These are phyloP conservation scores for Nitzschia sp. DNA, from an alignment of 108 stramenopile species.

Conservation along the genomic window DNA sequence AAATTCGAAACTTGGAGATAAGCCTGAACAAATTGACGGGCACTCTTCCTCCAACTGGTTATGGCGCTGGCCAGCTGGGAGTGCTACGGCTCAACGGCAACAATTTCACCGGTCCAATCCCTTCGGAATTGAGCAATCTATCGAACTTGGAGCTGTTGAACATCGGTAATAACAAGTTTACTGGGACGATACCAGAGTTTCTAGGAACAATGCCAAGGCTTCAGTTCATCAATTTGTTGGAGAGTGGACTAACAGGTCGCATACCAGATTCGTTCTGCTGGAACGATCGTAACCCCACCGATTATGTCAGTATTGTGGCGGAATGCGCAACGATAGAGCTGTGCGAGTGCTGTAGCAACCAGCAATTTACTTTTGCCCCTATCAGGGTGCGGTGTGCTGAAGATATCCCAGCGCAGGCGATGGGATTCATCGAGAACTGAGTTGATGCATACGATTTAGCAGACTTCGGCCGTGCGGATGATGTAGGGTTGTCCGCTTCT, in stretches of 20 bases:
- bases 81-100: constrained; percentile 34
- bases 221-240: constrained; percentile 42
- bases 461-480: too few species aligned
- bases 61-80: constrained; percentile 21
- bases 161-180: constrained; percentile 43
- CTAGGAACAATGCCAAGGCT: constrained; percentile 43
- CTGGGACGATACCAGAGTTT: constrained; percentile 40
- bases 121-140: constrained; percentile 36
- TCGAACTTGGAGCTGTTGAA: constrained; percentile 32
- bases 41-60: constrained; percentile 37
- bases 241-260: constrained; percentile 46
- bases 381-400: neutral
- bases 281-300: neutral
- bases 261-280: constrained; percentile 39
- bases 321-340: neutral
- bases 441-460: too few species aligned
- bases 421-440: neutral
- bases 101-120: constrained; percentile 36
- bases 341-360: neutral
- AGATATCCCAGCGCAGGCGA: neutral
- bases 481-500: too few species aligned
- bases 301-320: neutral
- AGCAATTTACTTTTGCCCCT: neutral
- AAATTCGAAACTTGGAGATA: neutral
- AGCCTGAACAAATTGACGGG: constrained; percentile 29